Evolutionary conservation across 768 basidiomycete species (phyloP), one percentile per base, ranked within the genome.

Genomic region (Phanerochaete sordida): DNA sequence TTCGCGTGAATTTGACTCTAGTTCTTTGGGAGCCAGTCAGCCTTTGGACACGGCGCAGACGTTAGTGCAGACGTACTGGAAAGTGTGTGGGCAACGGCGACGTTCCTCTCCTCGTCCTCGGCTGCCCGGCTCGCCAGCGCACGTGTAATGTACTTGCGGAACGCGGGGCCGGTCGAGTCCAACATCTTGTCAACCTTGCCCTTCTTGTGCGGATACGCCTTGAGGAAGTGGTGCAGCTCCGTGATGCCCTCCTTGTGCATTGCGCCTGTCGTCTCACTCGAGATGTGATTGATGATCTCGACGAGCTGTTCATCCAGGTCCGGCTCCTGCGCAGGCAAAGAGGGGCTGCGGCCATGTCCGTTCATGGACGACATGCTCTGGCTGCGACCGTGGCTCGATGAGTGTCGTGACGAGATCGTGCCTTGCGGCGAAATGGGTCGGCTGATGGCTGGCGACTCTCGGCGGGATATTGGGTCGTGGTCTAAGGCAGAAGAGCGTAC

Each of bases 231-330:
- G 71, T 98, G 93, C 24, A 99, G 77, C 67, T 95, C 93, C 2
- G 93, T 95, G 58, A 98, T 95, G 3, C 93, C 93, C 72, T 96
- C 93, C 73, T 94, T 94, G 72, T 94, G 91, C 75, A 93, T 77
- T 16, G 91, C 90, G 16, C 90, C 91, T 3, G 92, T 91, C 24
- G 91, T 91, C 75, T 93, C 90, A 70, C 88, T 91, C 31, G 90
- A 93, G 60, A 92, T 92, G 69, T 94, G 90, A 44, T 86, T 87
- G 67, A 94, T 91, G 65, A 95, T 90, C 13, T 84, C 84, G 58
- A 88, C 82, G 46, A 95, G 76, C 66, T 93, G 88, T 12, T 85
- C 87, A 69, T 95, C 93, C 12, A 91, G 90, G 71, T 95, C 94
- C 1, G 91, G 90, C 70, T 95, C 92, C 71, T 88, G 87, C 7